Conservation (phyloP, 371 early-diverging fungal genomes). For the Entomophthora muscae region DNA sequence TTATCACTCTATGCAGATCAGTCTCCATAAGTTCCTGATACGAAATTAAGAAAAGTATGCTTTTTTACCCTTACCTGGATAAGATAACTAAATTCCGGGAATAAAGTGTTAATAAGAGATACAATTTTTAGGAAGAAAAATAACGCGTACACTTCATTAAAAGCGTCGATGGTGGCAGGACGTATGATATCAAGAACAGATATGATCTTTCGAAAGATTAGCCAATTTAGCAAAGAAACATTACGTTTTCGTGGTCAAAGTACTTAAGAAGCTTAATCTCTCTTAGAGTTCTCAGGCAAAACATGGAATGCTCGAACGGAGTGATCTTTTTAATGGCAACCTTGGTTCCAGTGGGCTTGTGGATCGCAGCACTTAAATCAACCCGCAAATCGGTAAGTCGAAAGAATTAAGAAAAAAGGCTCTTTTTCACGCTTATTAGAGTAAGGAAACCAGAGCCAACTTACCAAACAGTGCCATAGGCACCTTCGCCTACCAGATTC, state of each 20-base stretch:
- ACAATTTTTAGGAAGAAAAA: slow-evolving; percentile 17
- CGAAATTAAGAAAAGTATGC: slow-evolving; percentile 7
- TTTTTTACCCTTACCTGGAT: slow-evolving; percentile 19
- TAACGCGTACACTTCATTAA: slow-evolving; percentile 65
- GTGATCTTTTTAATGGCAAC: slow-evolving; percentile 88
- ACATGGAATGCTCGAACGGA: slow-evolving; percentile 76
- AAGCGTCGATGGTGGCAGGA: slow-evolving; percentile 47
- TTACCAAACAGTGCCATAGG: slow-evolving; percentile 67
- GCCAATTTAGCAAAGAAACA: neutral
- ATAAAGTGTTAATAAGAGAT: neutral
- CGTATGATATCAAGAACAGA: slow-evolving; percentile 78
- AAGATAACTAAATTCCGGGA: slow-evolving; percentile 20
- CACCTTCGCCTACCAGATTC: slow-evolving; percentile 40
- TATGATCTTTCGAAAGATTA: slow-evolving; percentile 40
- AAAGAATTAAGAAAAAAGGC: slow-evolving; percentile 4
- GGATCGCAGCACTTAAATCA: slow-evolving; percentile 48
- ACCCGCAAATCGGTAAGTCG: neutral
- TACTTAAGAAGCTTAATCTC: slow-evolving; percentile 80
- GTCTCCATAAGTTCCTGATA: slow-evolving; percentile 90
- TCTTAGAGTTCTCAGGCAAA: slow-evolving; percentile 66
- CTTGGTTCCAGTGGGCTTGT: slow-evolving; percentile 67
- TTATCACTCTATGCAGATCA: slow-evolving; percentile 94
- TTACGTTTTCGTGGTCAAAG: slow-evolving; percentile 70
- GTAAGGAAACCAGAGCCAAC: slow-evolving; percentile 9
- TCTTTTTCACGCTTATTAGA: neutral